Conservation (phyloP, 176 grass and related monocot genomes). For the Aegilops bicornis region DNA sequence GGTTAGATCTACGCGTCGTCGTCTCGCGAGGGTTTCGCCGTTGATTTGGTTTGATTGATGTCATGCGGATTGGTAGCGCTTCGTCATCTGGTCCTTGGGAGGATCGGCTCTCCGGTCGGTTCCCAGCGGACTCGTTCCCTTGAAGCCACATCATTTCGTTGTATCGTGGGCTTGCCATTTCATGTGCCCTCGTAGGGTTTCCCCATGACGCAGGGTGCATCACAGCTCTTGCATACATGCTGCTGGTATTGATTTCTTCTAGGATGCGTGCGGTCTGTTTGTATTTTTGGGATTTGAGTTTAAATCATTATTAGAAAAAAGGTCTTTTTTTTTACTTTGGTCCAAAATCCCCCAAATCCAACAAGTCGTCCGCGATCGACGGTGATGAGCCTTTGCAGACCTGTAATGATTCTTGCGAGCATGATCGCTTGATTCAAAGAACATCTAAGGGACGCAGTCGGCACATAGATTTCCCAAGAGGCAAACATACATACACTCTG, state of each 20-base stretch:
- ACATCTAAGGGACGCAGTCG: slow-evolving; percentile 59
- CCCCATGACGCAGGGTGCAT: background rate
- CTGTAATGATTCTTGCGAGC: slow-evolving; percentile 64
- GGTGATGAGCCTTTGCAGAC: slow-evolving; percentile 50
- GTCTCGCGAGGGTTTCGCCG: background rate
- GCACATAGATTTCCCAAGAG: too few species aligned
- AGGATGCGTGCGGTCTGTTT: background rate
- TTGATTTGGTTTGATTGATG: background rate
- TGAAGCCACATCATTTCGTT: slow-evolving; percentile 51
- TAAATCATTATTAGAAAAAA: too few species aligned
- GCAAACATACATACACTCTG: too few species aligned
- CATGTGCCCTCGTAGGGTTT: background rate
- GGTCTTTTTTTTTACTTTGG: background rate
- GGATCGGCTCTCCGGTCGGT: slow-evolving; percentile 22
- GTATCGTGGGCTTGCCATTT: slow-evolving; percentile 41
- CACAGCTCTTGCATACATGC: slow-evolving; percentile 47
- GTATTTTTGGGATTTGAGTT: background rate
- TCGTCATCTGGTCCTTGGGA: slow-evolving; percentile 67
- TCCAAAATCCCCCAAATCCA: background rate
- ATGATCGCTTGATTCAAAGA: slow-evolving; percentile 58
- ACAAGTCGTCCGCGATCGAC: background rate
- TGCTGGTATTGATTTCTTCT: background rate
- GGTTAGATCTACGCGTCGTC: background rate
- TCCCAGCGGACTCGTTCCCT: slow-evolving; percentile 61
- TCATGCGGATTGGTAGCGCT: slow-evolving; percentile 9